These are phyloP conservation scores for Saturnispora galanensis DNA, from an alignment of 805 yeast species.

Conservation along the genomic window DNA sequence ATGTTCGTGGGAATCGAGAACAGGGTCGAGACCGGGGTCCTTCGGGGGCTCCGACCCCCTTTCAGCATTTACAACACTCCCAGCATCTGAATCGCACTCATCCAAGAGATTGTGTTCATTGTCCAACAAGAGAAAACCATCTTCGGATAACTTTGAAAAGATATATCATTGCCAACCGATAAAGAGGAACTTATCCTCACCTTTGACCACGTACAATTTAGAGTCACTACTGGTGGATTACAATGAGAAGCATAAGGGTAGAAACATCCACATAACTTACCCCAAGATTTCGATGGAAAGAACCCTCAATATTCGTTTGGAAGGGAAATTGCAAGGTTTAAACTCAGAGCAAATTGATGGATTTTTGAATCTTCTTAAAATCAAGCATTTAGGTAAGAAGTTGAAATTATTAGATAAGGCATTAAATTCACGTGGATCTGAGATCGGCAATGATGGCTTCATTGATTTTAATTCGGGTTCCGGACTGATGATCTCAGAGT, in stretches of 20 bases:
- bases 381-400: constrained; percentile 1
- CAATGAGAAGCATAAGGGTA: background rate
- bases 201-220: background rate
- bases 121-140: too few species aligned
- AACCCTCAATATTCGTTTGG: background rate
- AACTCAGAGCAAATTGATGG: background rate
- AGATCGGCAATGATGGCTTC: background rate
- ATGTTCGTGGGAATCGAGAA: too few species aligned
- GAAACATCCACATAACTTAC: background rate
- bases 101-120: too few species aligned
- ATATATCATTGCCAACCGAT: constrained; percentile 1
- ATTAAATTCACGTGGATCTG: background rate
- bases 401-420: background rate
- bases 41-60: too few species aligned
- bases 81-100: too few species aligned
- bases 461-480: background rate
- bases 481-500: constrained; percentile 3
- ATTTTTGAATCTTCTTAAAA: background rate
- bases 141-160: background rate
- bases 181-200: background rate
- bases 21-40: too few species aligned
- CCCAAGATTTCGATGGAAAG: background rate
- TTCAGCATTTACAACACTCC: too few species aligned
- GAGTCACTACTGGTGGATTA: background rate
- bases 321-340: background rate